A percentile compares a stretch with the other conserved stretches of the same genome.
Conservation (phyloP, 768 basidiomycete species). For the Xerocomellus chrysenteron region DNA sequence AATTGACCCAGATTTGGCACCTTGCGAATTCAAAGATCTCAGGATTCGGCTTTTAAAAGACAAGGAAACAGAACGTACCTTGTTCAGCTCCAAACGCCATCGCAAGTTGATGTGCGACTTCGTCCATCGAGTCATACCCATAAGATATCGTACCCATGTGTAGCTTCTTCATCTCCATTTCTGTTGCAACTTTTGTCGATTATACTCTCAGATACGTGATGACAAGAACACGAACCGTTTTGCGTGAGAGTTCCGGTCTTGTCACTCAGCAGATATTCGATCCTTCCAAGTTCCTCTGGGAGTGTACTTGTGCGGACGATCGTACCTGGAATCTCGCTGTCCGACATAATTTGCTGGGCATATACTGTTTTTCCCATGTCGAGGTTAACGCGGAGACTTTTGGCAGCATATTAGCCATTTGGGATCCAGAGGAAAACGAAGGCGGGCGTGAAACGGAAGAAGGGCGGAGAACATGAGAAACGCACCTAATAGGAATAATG, state of each 20-base stretch:
- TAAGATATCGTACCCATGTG: slow-evolving; percentile 99
- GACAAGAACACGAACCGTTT: slow-evolving; percentile 62
- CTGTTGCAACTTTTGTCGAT: slow-evolving; percentile 39
- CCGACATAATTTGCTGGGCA: slow-evolving; percentile 92
- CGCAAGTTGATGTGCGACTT: slow-evolving; percentile 89
- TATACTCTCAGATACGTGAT: neutral
- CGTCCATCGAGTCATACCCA: slow-evolving; percentile 98
- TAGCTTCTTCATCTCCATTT: slow-evolving; percentile 99
- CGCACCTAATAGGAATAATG: slow-evolving; percentile 97
- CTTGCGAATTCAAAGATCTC: slow-evolving; percentile 33
- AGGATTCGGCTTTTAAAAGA: neutral
- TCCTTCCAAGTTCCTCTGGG: slow-evolving; percentile 93
- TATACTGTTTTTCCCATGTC: slow-evolving; percentile 99
- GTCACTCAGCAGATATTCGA: slow-evolving; percentile 94
- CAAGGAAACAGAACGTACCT: slow-evolving; percentile 33
- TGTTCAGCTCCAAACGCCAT: slow-evolving; percentile 76
- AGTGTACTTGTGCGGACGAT: slow-evolving; percentile 97
- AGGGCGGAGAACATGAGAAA: neutral
- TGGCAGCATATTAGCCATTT: neutral
- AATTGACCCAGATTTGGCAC: slow-evolving; percentile 51
- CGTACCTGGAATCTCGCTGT: slow-evolving; percentile 88
- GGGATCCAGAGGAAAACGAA: neutral
- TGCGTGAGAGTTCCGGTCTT: slow-evolving; percentile 98
- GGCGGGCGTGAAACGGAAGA: neutral
- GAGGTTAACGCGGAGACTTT: slow-evolving; percentile 93